phyloP scores from a whole-genome alignment of 768 basidiomycete genomes.

The Chalciporus piperatus region DNA sequence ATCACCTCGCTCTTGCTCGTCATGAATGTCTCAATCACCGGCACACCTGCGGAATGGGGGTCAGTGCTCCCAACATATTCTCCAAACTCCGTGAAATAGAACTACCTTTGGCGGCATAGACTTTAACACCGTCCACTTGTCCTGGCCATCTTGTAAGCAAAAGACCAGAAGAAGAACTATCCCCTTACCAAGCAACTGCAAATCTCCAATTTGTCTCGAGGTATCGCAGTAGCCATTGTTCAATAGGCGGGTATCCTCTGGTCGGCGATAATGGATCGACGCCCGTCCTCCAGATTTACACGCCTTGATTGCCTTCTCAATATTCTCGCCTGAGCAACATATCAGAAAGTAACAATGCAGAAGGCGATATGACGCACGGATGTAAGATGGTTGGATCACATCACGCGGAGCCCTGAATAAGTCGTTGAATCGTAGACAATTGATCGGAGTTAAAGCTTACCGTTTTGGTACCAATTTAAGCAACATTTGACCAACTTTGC shows the following conservation, averaged over 20 bases:
- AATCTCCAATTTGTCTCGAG: constrained; percentile 54
- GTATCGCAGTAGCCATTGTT: constrained; percentile 77
- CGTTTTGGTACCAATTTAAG: too few relatives aligned
- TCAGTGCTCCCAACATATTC: neutral
- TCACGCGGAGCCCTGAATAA: constrained; percentile 1
- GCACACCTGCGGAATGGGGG: constrained; percentile 44
- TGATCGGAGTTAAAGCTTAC: too few relatives aligned
- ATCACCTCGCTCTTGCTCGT: constrained; percentile 48
- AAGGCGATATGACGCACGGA: constrained; percentile 29
- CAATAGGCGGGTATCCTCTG: constrained; percentile 65
- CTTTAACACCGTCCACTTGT: constrained; percentile 51
- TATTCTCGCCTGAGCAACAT: constrained; percentile 45
- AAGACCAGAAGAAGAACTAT: too few relatives aligned
- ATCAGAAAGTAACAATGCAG: neutral
- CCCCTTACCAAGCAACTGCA: constrained; percentile 48
- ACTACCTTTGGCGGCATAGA: constrained; percentile 59
- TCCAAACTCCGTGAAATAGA: neutral
- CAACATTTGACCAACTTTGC: too few relatives aligned
- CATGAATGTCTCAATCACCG: constrained; percentile 45
- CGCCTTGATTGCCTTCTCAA: constrained; percentile 62
- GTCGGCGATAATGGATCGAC: constrained; percentile 53
- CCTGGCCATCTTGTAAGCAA: constrained; percentile 33
- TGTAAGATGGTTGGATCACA: constrained; percentile 37
- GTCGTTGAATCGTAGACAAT: too few relatives aligned
- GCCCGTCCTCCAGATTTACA: constrained; percentile 61